Conservation (phyloP, 164 flowering plant species). For the Pachysandra terminalis region DNA sequence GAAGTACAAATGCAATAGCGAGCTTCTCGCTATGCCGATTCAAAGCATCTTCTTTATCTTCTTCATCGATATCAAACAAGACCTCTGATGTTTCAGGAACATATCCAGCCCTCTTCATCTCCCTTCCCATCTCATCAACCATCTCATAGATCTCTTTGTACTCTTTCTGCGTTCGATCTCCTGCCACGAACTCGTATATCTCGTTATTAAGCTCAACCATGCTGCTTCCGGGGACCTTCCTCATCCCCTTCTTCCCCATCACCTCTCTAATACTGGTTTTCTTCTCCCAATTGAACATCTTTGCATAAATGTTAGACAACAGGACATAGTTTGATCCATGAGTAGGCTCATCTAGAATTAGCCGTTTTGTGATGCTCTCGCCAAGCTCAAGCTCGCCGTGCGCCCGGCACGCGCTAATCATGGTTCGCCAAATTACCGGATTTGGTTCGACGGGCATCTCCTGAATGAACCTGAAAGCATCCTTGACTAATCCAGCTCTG, state of each 20-base stretch:
- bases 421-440: conserved; percentile 37
- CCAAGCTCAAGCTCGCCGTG: conserved; percentile 45
- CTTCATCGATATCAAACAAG: conserved; percentile 40
- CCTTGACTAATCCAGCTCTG: conserved; percentile 43
- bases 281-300: conserved; percentile 38
- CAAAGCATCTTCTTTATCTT: conserved; percentile 46
- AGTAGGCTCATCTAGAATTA: conserved; percentile 35
- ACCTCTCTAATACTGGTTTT: conserved; percentile 33
- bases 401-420: conserved; percentile 37
- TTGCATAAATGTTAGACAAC: conserved; percentile 48
- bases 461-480: conserved; percentile 43
- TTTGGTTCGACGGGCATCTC: conserved; percentile 47
- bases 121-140: conserved; percentile 44
- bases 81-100: conserved; percentile 37
- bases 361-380: conserved; percentile 29
- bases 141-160: conserved; percentile 36
- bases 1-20: conserved; percentile 48
- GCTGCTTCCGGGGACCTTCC: conserved; percentile 48
- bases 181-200: conserved; percentile 44
- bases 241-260: conserved; percentile 44
- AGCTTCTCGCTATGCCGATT: conserved; percentile 47
- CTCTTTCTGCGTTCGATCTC: conserved; percentile 39
- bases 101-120: conserved; percentile 41
- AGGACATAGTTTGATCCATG: conserved; percentile 44
- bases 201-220: conserved; percentile 40